These are phyloP conservation scores for Phytopythium mirpurense DNA, from an alignment of 352 stramenopile species.

Conservation along the genomic window DNA sequence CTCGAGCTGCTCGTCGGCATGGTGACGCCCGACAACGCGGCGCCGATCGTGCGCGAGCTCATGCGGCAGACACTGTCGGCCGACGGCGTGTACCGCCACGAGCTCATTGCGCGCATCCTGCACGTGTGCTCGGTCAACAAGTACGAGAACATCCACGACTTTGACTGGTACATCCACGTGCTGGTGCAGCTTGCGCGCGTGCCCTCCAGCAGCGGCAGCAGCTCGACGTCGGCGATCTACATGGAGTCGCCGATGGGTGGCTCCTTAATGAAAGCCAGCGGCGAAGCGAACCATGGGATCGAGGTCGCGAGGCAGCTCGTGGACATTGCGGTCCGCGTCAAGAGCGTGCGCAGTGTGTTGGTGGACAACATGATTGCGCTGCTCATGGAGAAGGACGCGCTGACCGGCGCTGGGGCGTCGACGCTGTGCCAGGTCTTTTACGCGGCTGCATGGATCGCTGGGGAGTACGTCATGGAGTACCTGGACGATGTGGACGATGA, in stretches of 20 bases:
- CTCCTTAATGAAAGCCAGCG: slow-evolving; percentile 19
- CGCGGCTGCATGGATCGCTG: slow-evolving; percentile 96
- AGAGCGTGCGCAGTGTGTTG: slow-evolving; percentile 93
- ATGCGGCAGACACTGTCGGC: slow-evolving; percentile 93
- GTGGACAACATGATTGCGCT: slow-evolving; percentile 94
- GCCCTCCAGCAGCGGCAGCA: slow-evolving; percentile 41
- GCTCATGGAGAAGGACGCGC: slow-evolving; percentile 84
- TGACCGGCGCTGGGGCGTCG: slow-evolving; percentile 61
- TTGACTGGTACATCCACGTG: slow-evolving; percentile 98
- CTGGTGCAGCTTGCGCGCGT: slow-evolving; percentile 94
- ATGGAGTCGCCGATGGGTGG: slow-evolving; percentile 30
- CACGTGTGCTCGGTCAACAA: slow-evolving; percentile 97
- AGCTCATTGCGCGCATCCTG: slow-evolving; percentile 95
- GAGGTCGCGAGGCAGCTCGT: slow-evolving; percentile 94
- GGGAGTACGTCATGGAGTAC: slow-evolving; percentile 95
- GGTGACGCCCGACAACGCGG: slow-evolving; percentile 94
- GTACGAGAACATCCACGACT: slow-evolving; percentile 97
- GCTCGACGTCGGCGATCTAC: slow-evolving; percentile 19
- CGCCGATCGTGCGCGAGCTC: slow-evolving; percentile 95
- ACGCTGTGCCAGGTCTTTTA: slow-evolving; percentile 93
- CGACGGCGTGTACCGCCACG: slow-evolving; percentile 93
- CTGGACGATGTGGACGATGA: slow-evolving; percentile 77
- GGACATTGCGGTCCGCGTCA: slow-evolving; percentile 96
- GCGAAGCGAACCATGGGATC: slow-evolving; percentile 38
- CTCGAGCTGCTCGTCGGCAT: slow-evolving; percentile 95